These are phyloP conservation scores for Stemphylium lycopersici DNA, from an alignment of 2,329 filamentous ascomycete genomes.

Conservation along the genomic window DNA sequence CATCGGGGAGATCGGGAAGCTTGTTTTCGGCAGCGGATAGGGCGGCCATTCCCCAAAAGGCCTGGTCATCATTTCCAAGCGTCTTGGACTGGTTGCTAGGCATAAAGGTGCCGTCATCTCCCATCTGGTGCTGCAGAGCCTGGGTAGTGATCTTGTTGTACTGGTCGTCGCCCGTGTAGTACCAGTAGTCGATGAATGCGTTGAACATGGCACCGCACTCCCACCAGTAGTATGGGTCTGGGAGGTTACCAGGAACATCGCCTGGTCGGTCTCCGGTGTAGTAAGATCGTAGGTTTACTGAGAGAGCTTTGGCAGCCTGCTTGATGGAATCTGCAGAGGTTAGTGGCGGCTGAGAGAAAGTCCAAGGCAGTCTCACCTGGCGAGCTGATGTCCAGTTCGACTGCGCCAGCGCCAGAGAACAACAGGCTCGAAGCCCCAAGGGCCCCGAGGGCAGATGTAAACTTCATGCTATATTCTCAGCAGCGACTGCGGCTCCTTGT, in stretches of 20 bases:
- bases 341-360: slow-evolving; percentile 10
- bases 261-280: slow-evolving; percentile 68
- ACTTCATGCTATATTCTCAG: slow-evolving; percentile 41
- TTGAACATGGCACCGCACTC: slow-evolving; percentile 51
- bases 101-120: slow-evolving; percentile 77
- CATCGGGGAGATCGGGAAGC: slow-evolving; percentile 51
- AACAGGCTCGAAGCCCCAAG: slow-evolving; percentile 41
- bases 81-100: slow-evolving; percentile 69
- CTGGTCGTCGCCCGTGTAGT: slow-evolving; percentile 49
- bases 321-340: slow-evolving; percentile 64
- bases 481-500: slow-evolving; percentile 8
- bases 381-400: slow-evolving; percentile 39
- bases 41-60: slow-evolving; percentile 64
- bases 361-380: slow-evolving; percentile 29
- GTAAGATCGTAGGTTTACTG: slow-evolving; percentile 66
- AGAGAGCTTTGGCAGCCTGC: slow-evolving; percentile 65
- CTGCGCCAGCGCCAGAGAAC: slow-evolving; percentile 39
- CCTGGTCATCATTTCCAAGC: slow-evolving; percentile 63
- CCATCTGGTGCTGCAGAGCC: slow-evolving; percentile 76
- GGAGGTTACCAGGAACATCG: slow-evolving; percentile 64
- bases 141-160: slow-evolving; percentile 49
- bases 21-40: slow-evolving; percentile 64
- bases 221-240: slow-evolving; percentile 54
- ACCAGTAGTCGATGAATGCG: slow-evolving; percentile 51
- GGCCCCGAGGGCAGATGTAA: slow-evolving; percentile 38